These are phyloP conservation scores for Ogataea salicorniae DNA, from an alignment of 805 yeast genomes.

Conservation along the genomic window DNA sequence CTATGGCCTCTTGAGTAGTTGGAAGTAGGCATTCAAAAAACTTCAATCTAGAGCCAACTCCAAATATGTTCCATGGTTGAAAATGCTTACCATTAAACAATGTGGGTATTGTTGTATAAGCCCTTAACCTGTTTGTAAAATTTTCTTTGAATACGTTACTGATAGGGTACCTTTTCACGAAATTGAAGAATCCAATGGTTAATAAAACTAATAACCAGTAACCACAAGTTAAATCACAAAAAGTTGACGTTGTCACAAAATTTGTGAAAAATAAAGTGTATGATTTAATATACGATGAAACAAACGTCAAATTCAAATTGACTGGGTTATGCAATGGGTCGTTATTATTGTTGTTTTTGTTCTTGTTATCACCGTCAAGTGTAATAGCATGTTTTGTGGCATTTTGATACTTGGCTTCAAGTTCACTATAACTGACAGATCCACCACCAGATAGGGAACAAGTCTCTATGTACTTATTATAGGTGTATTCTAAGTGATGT, in stretches of 20 bases:
- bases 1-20: slow-evolving; percentile 22
- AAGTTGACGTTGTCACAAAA: slow-evolving; percentile 9
- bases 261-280: slow-evolving; percentile 19
- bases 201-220: slow-evolving; percentile 20
- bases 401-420: slow-evolving; percentile 7
- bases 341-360: background rate
- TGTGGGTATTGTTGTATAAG: slow-evolving; percentile 19
- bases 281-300: slow-evolving; percentile 10
- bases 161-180: slow-evolving; percentile 8
- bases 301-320: slow-evolving; percentile 1
- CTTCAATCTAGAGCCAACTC: slow-evolving; percentile 2
- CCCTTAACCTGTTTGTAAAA: slow-evolving; percentile 12
- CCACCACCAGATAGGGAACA: slow-evolving; percentile 13
- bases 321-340: slow-evolving; percentile 14
- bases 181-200: slow-evolving; percentile 14
- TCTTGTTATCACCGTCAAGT: background rate
- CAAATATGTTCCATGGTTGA: slow-evolving; percentile 20
- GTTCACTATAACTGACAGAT: background rate
- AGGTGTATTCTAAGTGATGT: slow-evolving; percentile 5
- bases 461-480: slow-evolving; percentile 1
- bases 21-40: slow-evolving; percentile 23
- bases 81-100: slow-evolving; percentile 15
- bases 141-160: slow-evolving; percentile 6
- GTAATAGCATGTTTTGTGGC: slow-evolving; percentile 10
- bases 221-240: slow-evolving; percentile 13